Base-by-base conservation (phyloP, 2,329 filamentous ascomycete species). In the Fusarium sterilihyphosum region DNA sequence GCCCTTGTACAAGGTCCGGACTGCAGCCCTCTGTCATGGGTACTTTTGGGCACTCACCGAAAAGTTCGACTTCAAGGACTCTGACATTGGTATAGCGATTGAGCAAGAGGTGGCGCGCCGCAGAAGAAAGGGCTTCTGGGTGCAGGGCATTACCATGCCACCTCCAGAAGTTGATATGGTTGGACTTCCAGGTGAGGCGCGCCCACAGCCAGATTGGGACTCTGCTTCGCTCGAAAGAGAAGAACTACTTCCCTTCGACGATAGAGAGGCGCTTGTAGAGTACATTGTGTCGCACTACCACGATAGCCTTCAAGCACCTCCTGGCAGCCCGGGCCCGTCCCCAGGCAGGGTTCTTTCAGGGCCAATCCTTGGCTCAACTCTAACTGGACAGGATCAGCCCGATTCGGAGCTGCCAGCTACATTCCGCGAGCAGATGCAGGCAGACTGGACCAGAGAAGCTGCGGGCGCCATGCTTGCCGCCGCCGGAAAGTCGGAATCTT, bases 1-100 rank as follows among this genome's bases (percentile, higher is more conserved):
- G 31, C 90, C 92, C 1, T 82, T 90, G 47, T 89, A 92, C 37
- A 96, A 96, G 80, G 89, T 97, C 44, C 92, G 94, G 49, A 86
- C 97, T 49, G 94, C 93, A 37, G 95, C 93, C 79, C 85, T 98
- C 65, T 94, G 96, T 58, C 94, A 97, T 79, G 95, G 94, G 14
- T 98, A 98, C 82, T 91, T 98, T 67, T 96, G 93, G 92, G 89
- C 90, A 2, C 80, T 98, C 70, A 91, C 89, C 9, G 92, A 95
- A 67, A 92, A 90, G 63, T 95, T 98, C 71, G 89, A 93, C 52
- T 92, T 97, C 70, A 92, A 95, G 61, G 86, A 87, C 12, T 91
- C 92, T 0, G 85, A 87, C 1, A 87, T 93, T 24, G 95, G 94
- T 13, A 88, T 88, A 60, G 90, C 91, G 13, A 91, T 98, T 40